Percentiles rank a stretch among this genome's conserved stretches.
Conservation (phyloP, 192 early-diverging fungal genomes). For the Umbelopsis ramanniana region DNA sequence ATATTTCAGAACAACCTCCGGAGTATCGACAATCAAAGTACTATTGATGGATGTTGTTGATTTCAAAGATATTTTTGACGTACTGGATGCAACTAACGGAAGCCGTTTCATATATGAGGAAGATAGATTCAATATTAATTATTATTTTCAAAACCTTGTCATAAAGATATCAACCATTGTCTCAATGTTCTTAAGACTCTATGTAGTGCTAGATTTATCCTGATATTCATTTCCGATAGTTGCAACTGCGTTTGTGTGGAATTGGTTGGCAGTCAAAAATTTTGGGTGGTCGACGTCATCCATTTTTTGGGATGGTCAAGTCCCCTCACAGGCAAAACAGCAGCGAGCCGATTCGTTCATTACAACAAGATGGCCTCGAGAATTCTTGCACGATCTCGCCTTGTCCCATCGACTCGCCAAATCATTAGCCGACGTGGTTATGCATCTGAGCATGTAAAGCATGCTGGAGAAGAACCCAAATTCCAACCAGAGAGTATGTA, state of each 20-base stretch:
- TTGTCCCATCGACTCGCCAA: slow-evolving; percentile 13
- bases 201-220: too few relatives aligned
- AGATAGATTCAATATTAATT: too few relatives aligned
- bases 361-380: slow-evolving; percentile 18
- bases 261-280: background rate
- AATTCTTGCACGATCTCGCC: slow-evolving; percentile 16
- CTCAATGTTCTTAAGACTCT: too few relatives aligned
- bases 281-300: slow-evolving; percentile 15
- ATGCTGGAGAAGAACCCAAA: slow-evolving; percentile 10
- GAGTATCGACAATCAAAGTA: too few relatives aligned
- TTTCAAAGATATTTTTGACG: too few relatives aligned
- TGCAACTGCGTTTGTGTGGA: background rate
- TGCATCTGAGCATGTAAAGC: slow-evolving; percentile 12
- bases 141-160: too few relatives aligned
- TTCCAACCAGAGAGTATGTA: slow-evolving; percentile 15
- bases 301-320: background rate
- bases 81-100: too few relatives aligned
- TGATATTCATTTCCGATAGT: too few relatives aligned
- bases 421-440: slow-evolving; percentile 19
- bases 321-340: background rate
- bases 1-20: too few relatives aligned
- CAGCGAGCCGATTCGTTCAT: background rate
- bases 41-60: too few relatives aligned
- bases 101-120: too few relatives aligned
- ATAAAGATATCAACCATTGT: too few relatives aligned